These are phyloP conservation scores for Rhodotorula mucilaginosa DNA, from an alignment of 1,284 basidiomycete species.

Conservation along the genomic window DNA sequence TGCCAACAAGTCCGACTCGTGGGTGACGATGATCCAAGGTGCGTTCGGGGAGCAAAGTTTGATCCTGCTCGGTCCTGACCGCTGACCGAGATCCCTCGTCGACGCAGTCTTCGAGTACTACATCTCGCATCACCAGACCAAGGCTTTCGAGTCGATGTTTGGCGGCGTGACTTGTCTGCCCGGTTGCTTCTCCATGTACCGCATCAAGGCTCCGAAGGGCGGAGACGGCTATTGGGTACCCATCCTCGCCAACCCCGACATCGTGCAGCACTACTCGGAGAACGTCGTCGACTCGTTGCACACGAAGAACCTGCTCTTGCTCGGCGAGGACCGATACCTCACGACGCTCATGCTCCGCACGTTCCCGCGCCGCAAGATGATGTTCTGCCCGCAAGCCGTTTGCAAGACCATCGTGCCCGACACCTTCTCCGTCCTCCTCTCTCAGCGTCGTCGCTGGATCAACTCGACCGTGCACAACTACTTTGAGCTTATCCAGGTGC, in stretches of 20 bases:
- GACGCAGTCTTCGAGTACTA: conserved; percentile 84
- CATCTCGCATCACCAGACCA: conserved; percentile 92
- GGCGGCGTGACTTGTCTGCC: conserved; percentile 54
- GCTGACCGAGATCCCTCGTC: neutral
- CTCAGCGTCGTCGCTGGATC: conserved; percentile 54
- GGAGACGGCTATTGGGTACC: conserved; percentile 53
- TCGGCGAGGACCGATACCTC: conserved; percentile 54
- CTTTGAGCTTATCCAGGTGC: conserved; percentile 52
- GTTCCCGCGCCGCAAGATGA: conserved; percentile 55
- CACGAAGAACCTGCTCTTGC: conserved; percentile 54
- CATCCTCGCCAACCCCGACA: conserved; percentile 53
- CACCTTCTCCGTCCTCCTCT: conserved; percentile 52
- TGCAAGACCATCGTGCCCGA: conserved; percentile 55
- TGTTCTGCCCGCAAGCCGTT: conserved; percentile 53
- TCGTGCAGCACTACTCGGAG: conserved; percentile 55
- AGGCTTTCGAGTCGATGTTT: conserved; percentile 53
- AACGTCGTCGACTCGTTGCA: conserved; percentile 54
- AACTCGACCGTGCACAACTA: conserved; percentile 55
- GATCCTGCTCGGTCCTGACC: neutral
- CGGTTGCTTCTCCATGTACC: conserved; percentile 54
- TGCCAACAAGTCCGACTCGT: conserved; percentile 54
- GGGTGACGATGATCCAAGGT: conserved; percentile 55
- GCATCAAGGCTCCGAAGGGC: conserved; percentile 54
- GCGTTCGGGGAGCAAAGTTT: neutral
- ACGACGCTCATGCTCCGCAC: conserved; percentile 55